Evolutionary conservation across 2,329 filamentous ascomycete genomes (phyloP).

Genomic region (Zarea fungicola): DNA sequence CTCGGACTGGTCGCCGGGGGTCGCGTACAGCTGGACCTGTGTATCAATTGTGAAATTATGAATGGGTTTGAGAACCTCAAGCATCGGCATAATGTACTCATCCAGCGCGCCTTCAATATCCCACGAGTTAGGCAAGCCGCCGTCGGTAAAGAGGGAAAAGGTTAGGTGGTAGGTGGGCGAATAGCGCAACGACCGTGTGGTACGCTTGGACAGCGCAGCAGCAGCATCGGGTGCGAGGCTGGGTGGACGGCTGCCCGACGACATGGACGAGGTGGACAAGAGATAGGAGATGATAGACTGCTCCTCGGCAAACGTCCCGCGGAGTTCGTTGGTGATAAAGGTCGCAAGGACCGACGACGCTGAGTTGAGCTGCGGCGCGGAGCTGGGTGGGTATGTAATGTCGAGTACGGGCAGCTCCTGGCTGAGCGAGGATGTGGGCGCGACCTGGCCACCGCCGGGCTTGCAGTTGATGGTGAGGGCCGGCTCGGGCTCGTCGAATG

Average conservation of each 20-base stretch:
- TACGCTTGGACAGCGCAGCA: conserved; percentile 60
- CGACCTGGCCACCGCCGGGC: conserved; percentile 57
- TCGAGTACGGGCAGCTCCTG: conserved; percentile 67
- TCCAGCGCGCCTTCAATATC: conserved; percentile 78
- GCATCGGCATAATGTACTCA: conserved; percentile 74
- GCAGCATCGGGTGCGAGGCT: conserved; percentile 45
- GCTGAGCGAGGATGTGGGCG: conserved; percentile 59
- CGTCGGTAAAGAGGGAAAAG: conserved; percentile 87
- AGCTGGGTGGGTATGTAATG: conserved; percentile 68
- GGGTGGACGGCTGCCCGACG: conserved; percentile 41
- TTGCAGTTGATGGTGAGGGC: conserved; percentile 68
- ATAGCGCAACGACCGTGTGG: conserved; percentile 83
- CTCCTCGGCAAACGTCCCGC: conserved; percentile 78
- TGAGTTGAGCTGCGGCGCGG: conserved; percentile 60
- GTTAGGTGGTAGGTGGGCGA: conserved; percentile 92
- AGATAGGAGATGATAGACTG: conserved; percentile 78
- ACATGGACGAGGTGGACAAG: conserved; percentile 54
- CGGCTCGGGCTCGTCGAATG: conserved; percentile 40
- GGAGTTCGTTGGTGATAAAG: conserved; percentile 73
- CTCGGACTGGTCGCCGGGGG: conserved; percentile 55
- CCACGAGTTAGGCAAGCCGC: conserved; percentile 76
- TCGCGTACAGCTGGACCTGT: conserved; percentile 92
- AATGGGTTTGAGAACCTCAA: conserved; percentile 73
- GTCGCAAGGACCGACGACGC: conserved; percentile 69
- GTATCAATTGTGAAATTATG: conserved; percentile 96